Percentiles rank a stretch among this genome's conserved stretches.
Evolutionary conservation across 2,329 filamentous ascomycete species (phyloP).

Genomic region (Ophiostoma novo-ulmi): DNA sequence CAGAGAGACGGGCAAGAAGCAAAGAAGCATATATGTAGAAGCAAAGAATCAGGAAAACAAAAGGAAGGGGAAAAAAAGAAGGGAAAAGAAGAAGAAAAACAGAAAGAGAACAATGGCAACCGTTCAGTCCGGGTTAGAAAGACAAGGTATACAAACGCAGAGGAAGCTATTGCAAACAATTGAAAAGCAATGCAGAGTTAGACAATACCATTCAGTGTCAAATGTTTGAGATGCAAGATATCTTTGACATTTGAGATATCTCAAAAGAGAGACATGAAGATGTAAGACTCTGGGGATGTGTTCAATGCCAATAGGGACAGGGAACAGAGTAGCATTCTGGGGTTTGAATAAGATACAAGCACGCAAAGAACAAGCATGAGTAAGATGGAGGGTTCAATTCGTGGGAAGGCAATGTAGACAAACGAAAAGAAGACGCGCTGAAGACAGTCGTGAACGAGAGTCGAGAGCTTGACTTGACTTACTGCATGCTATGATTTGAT

Average conservation of each 20-base stretch:
- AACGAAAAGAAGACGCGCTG: not conserved
- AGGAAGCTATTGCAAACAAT: not conserved
- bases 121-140: not conserved
- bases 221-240: not conserved
- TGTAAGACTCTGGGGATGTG: constrained; percentile 6
- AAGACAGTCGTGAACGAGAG: not conserved
- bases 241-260: not conserved
- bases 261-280: not conserved
- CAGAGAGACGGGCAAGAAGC: not conserved
- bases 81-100: not conserved
- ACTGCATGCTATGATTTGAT: not conserved
- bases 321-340: not conserved
- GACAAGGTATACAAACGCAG: not conserved
- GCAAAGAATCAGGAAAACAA: not conserved
- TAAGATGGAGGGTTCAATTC: not conserved
- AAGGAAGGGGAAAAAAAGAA: not conserved
- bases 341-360: not conserved
- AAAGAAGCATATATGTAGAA: not conserved
- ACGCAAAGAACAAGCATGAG: not conserved
- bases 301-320: not conserved
- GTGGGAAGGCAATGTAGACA: not conserved
- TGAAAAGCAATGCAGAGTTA: not conserved
- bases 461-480: not conserved
- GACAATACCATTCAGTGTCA: not conserved
- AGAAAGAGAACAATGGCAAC: constrained; percentile 10